Conservation (phyloP, 176 grass and related monocot species). For the Aegilops speltoides region DNA sequence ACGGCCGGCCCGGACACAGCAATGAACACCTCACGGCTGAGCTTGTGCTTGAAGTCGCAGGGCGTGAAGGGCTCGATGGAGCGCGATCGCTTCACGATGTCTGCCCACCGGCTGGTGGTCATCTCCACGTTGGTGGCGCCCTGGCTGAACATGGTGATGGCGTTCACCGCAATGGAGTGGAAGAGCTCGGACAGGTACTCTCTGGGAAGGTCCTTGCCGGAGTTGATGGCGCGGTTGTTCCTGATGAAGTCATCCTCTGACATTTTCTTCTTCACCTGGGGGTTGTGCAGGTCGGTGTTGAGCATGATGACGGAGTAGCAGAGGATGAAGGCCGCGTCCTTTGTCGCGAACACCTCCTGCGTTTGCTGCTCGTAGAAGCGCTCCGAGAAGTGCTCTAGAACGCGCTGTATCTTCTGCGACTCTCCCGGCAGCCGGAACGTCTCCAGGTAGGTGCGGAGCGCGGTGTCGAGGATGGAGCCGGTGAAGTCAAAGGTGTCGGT, state of each 20-base stretch:
- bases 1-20: conserved; percentile 68
- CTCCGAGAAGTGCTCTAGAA: conserved; percentile 83
- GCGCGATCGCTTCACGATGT: conserved; percentile 59
- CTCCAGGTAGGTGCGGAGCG: conserved; percentile 81
- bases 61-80: conserved; percentile 60
- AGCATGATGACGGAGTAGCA: conserved; percentile 99
- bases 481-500: conserved; percentile 77
- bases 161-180: conserved; percentile 76
- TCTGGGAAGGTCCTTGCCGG: conserved; percentile 70
- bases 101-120: conserved; percentile 51
- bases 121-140: conserved; percentile 32
- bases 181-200: conserved; percentile 93
- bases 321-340: conserved; percentile 82
- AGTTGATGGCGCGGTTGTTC: conserved; percentile 84
- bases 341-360: conserved; percentile 60
- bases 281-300: conserved; percentile 96
- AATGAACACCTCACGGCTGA: conserved; percentile 71
- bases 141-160: conserved; percentile 67
- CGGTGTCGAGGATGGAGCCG: conserved; percentile 70
- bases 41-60: conserved; percentile 87
- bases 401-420: conserved; percentile 96
- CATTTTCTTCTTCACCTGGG: conserved; percentile 99
- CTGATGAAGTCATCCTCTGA: conserved; percentile 93
- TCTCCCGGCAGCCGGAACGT: conserved; percentile 83
- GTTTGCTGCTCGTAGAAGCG: conserved; percentile 82